These are phyloP conservation scores for Rhodotorula glutinis DNA, from an alignment of 1,284 basidiomycete species.

Conservation along the genomic window DNA sequence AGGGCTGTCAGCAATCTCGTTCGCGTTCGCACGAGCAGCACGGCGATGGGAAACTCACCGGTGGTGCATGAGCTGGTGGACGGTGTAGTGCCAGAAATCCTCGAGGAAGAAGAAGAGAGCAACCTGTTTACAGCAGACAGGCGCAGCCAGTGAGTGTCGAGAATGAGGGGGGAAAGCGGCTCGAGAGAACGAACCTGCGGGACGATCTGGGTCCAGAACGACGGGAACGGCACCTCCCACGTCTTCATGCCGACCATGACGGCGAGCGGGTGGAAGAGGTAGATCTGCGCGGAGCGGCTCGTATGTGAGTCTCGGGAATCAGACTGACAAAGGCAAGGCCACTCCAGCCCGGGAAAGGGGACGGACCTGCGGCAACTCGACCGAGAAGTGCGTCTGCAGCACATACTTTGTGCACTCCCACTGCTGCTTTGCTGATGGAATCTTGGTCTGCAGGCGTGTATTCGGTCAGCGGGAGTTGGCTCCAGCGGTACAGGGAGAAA, in stretches of 20 bases:
- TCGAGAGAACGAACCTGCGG: conserved; percentile 60
- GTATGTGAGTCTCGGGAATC: too few species aligned
- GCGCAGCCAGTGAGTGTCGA: too few species aligned
- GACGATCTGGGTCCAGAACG: conserved; percentile 54
- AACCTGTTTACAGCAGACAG: conserved; percentile 52
- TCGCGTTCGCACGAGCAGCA: not conserved
- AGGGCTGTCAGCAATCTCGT: not conserved
- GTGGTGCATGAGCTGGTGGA: conserved; percentile 58
- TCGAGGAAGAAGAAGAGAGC: conserved; percentile 94
- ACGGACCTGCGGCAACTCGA: conserved; percentile 81
- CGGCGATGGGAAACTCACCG: conserved; percentile 53
- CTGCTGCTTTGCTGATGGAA: conserved; percentile 76
- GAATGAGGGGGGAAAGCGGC: too few species aligned
- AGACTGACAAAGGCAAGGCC: too few species aligned
- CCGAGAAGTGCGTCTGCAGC: conserved; percentile 90
- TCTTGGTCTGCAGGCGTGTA: conserved; percentile 56
- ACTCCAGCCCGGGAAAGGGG: too few species aligned
- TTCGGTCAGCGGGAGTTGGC: not conserved
- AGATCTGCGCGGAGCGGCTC: conserved; percentile 62
- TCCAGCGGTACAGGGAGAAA: not conserved
- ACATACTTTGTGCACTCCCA: conserved; percentile 97
- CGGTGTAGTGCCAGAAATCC: conserved; percentile 49
- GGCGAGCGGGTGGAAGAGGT: conserved; percentile 89
- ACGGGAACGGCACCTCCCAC: conserved; percentile 88
- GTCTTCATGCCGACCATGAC: conserved; percentile 87